phyloP scores from a whole-genome alignment of 768 basidiomycete genomes.

The Leucosporidium yakuticum region DNA sequence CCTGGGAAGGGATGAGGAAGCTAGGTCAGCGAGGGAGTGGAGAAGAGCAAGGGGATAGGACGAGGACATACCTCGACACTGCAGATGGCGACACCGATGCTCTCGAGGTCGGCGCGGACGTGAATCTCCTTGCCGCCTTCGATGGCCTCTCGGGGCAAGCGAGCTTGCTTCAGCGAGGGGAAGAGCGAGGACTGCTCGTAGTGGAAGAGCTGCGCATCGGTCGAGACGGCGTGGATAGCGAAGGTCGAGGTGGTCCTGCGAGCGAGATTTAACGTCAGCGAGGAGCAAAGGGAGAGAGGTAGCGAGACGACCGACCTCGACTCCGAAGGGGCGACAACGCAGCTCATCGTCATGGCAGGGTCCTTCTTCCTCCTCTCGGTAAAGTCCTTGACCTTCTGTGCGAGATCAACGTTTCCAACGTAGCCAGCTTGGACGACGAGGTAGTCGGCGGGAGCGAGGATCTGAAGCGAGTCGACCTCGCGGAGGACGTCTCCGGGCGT shows the following conservation, averaged over 20 bases:
- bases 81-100: constrained; percentile 87
- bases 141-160: constrained; percentile 72
- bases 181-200: constrained; percentile 71
- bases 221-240: constrained; percentile 67
- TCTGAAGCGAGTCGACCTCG: constrained; percentile 83
- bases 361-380: constrained; percentile 74
- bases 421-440: constrained; percentile 86
- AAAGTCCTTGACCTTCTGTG: constrained; percentile 45
- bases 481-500: constrained; percentile 88
- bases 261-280: neutral
- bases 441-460: constrained; percentile 76
- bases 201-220: constrained; percentile 74
- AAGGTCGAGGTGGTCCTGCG: constrained; percentile 35
- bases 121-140: constrained; percentile 70
- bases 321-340: constrained; percentile 22
- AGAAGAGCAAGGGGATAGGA: neutral
- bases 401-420: constrained; percentile 82
- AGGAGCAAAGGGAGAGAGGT: constrained; percentile 52
- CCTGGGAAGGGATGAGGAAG: constrained; percentile 48
- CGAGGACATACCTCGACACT: constrained; percentile 68
- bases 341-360: constrained; percentile 87
- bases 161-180: constrained; percentile 57
- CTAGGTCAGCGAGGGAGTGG: neutral
- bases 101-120: constrained; percentile 78
- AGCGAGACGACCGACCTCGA: constrained; percentile 20